Percentiles rank a stretch among this genome's conserved stretches.
Evolutionary conservation across 2,329 filamentous ascomycete species (phyloP).

Genomic region (Kalmusia sp.): DNA sequence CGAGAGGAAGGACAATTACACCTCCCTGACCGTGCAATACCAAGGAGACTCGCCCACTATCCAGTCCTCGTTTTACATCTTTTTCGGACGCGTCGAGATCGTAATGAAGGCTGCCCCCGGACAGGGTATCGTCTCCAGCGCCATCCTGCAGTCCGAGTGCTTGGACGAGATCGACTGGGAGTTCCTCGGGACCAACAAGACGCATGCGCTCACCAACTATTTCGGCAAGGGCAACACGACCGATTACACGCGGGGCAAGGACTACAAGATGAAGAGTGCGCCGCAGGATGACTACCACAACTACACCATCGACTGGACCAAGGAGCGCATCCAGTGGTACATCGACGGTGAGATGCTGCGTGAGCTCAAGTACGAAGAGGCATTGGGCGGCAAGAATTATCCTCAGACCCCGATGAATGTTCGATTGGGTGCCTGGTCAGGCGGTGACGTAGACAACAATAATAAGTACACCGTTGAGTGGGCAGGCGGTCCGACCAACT

Average conservation of each 20-base stretch:
- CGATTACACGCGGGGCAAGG: constrained; percentile 56
- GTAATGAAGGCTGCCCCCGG: constrained; percentile 57
- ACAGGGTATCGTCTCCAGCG: constrained; percentile 57
- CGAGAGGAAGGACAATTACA: constrained; percentile 68
- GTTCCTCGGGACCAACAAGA: constrained; percentile 48
- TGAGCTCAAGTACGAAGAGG: constrained; percentile 66
- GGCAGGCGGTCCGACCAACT: constrained; percentile 74
- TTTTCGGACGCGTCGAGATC: constrained; percentile 60
- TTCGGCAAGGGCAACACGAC: constrained; percentile 63
- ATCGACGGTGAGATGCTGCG: constrained; percentile 69
- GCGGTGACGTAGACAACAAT: constrained; percentile 57
- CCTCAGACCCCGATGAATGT: constrained; percentile 78
- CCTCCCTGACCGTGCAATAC: constrained; percentile 73
- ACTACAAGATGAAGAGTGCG: constrained; percentile 32
- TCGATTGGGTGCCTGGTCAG: constrained; percentile 73
- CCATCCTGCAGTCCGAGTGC: constrained; percentile 59
- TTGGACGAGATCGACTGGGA: constrained; percentile 64
- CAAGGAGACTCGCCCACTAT: constrained; percentile 80
- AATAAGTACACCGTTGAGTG: constrained; percentile 53
- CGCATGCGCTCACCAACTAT: constrained; percentile 59
- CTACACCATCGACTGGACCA: constrained; percentile 69
- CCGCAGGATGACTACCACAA: constrained; percentile 49
- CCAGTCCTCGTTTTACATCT: constrained; percentile 64
- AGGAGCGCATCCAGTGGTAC: constrained; percentile 68
- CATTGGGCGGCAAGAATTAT: constrained; percentile 64